Base-by-base conservation (phyloP, 2,329 filamentous ascomycete species). In the Beauveria medogensis region DNA sequence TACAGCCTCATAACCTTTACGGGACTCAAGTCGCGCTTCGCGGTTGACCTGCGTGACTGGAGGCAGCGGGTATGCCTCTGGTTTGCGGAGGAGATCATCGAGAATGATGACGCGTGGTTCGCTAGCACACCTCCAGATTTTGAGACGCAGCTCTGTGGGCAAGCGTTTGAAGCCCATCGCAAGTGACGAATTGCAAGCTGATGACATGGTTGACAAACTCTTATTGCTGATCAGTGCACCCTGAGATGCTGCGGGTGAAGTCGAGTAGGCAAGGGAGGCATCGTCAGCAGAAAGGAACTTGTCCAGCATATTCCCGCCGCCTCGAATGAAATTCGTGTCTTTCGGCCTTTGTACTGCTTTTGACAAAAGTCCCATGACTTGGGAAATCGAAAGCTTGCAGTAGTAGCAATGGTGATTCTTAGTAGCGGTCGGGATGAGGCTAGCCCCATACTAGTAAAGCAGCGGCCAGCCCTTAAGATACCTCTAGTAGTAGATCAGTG, bases 71-170 rank as follows among this genome's bases (percentile, higher is more conserved):
- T 73, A 75, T 8, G 71, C 68, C 46, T 63, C 50, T 24, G 66
- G 63, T 30, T 64, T 67, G 47, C 72, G 67, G 40, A 71, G 66
- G 56, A 75, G 64, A 62, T 75, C 72, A 48, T 71, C 68, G 43
- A 74, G 67, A 51, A 74, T 70, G 56, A 74, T 67, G 60, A 75
- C 64, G 26, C 72, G 72, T 43, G 73, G 72, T 65, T 75, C 72
- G 30, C 71, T 67, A 40, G 72, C 72, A 63, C 67, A 71, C 30
- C 67, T 69, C 73, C 73, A 75, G 63, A 75, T 72, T 64, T 73
- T 73, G 55, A 74, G 68, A 28, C 73, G 72, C 53, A 75, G 68
- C 64, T 75, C 73, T 10, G 71, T 62, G 3, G 73, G 73, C 10
- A 75, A 66, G 37, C 67, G 69, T 52, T 63, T 56, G 56, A 74